Conservation (phyloP, 345 rosid genomes). For the Gossypium herbaceum region DNA sequence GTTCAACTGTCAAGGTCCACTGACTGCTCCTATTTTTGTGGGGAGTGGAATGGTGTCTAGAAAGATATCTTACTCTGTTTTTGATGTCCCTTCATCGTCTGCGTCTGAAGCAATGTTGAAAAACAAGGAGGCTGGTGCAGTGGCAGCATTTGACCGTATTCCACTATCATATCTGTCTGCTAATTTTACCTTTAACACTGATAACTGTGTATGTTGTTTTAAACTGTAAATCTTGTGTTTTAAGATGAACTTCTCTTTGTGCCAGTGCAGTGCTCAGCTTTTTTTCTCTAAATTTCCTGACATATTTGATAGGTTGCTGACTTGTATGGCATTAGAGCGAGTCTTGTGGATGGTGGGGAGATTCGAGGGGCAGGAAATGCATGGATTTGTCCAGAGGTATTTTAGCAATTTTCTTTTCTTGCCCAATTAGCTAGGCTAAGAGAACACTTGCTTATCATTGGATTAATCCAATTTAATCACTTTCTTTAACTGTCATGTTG, state of each 20-base stretch:
- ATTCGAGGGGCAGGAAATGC: slow-evolving; percentile 99
- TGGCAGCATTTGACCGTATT: slow-evolving; percentile 96
- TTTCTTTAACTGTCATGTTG: not conserved
- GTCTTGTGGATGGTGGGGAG: slow-evolving; percentile 98
- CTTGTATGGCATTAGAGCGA: slow-evolving; percentile 95
- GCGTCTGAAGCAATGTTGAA: slow-evolving; percentile 86
- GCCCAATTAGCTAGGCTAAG: not conserved
- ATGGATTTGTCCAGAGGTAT: slow-evolving; percentile 98
- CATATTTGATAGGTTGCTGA: slow-evolving; percentile 71
- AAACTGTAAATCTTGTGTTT: slow-evolving; percentile 7
- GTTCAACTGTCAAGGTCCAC: slow-evolving; percentile 97
- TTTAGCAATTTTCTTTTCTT: not conserved
- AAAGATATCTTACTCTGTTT: slow-evolving; percentile 62
- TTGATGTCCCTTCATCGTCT: slow-evolving; percentile 61
- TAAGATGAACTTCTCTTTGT: slow-evolving; percentile 2
- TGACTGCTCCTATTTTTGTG: slow-evolving; percentile 92
- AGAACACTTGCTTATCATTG: slow-evolving; percentile 2
- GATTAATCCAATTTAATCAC: slow-evolving; percentile 2
- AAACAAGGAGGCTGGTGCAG: slow-evolving; percentile 94
- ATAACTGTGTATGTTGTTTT: slow-evolving; percentile 71
- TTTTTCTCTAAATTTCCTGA: not conserved
- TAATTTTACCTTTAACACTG: slow-evolving; percentile 90
- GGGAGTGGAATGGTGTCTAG: slow-evolving; percentile 97
- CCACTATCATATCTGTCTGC: slow-evolving; percentile 97
- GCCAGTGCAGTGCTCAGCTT: not conserved